Evolutionary conservation across 1,284 basidiomycete genomes (phyloP), one percentile per base, ranked within the genome.

Genomic region (Coriolopsis trogii): DNA sequence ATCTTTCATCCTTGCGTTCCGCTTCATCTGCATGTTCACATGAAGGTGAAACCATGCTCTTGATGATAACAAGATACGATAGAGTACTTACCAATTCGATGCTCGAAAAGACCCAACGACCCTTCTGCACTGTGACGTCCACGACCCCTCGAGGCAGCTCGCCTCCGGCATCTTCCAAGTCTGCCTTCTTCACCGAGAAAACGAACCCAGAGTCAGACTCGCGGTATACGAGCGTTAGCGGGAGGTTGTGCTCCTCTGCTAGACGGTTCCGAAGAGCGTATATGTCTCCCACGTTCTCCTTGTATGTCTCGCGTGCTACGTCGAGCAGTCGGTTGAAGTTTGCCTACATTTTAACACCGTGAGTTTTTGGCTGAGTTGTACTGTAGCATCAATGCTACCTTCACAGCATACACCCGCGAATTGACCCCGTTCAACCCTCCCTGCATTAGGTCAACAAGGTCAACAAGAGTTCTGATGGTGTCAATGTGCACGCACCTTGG

Each of bases 291-390:
- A 94, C 78, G 59, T 95, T 95, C 67, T 97, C 95, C 62, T 89
- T 91, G 73, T 89, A 93, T 0, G 95, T 95, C 65, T 93, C 89
- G 7, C 95, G 82, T 1, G 95, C 95, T 3, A 98, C 91, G 58
- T 98, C 95, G 10, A 98, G 83, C 9, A 96, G 77, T 18, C 84
- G 82, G 58, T 93, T 91, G 60, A 79, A 81, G 54, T 90, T 88
- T 1, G 90, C 87, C 84, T 88, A 13, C 8, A 12, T 3, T 7
- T n/a, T 16, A 4, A 18, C n/a, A 18, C 7, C 15, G n/a, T 4
- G n/a, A 34, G 4, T 18, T 18, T 16, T 3, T 16, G 15, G 13
- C n/a, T 13, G 33, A 4, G n/a, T 1, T 18, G 8, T 0, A 4
- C 6, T 16, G n/a, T 34, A 16, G 8, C 33, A 16, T 49, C 15